Evolutionary conservation across 768 basidiomycete species (phyloP).

Genomic region (Termitomyces sp.): DNA sequence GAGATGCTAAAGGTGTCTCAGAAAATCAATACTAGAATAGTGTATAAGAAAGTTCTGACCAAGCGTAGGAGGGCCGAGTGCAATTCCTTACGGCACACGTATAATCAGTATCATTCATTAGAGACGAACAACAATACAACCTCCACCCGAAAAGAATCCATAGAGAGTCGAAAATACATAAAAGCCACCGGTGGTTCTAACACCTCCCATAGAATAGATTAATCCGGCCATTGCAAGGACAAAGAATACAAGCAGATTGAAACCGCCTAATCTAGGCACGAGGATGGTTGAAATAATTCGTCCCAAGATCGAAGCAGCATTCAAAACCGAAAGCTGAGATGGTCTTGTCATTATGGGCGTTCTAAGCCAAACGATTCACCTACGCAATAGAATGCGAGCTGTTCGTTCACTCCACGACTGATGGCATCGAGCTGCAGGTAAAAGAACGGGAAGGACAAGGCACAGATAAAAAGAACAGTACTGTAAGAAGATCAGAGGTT

Average conservation of each 20-base stretch:
- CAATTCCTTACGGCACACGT: background rate
- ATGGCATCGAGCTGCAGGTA: constrained; percentile 48
- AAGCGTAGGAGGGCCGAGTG: background rate
- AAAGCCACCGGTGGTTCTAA: background rate
- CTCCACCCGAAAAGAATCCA: constrained; percentile 3
- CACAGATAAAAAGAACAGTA: constrained; percentile 25
- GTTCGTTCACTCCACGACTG: constrained; percentile 31
- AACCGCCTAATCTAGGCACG: background rate
- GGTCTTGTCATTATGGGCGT: background rate
- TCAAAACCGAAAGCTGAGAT: background rate
- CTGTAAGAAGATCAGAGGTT: constrained; percentile 15
- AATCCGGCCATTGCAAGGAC: background rate
- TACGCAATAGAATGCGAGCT: constrained; percentile 49
- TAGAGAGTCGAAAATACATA: background rate
- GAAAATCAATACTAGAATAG: background rate
- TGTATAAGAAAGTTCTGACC: background rate
- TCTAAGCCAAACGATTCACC: constrained; percentile 13
- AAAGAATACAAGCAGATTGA: background rate
- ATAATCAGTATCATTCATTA: background rate
- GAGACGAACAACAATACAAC: background rate
- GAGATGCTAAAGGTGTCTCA: background rate
- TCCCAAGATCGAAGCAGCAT: background rate
- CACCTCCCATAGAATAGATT: background rate
- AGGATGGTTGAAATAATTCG: background rate
- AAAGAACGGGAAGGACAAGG: constrained; percentile 43